Evolutionary conservation across 1,284 basidiomycete genomes (phyloP).

Genomic region (Malassezia cuniculi): DNA sequence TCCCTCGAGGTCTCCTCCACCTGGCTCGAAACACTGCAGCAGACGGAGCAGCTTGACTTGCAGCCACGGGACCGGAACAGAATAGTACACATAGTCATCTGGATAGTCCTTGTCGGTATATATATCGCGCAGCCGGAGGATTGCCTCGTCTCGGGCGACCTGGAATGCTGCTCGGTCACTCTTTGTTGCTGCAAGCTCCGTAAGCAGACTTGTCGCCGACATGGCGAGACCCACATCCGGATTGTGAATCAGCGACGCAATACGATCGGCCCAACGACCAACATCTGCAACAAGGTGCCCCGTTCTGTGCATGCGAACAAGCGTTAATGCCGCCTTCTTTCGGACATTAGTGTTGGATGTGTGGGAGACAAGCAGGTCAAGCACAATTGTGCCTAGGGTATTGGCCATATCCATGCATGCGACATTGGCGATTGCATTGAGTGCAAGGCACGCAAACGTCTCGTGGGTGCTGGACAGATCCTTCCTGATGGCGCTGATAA

Average conservation of each 20-base stretch:
- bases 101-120: conserved; percentile 79
- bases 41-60: conserved; percentile 89
- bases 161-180: too few species aligned
- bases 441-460: conserved; percentile 84
- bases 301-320: conserved; percentile 85
- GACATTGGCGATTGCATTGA: conserved; percentile 96
- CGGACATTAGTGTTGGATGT: conserved; percentile 90
- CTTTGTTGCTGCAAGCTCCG: conserved; percentile 88
- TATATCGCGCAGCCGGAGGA: conserved; percentile 48
- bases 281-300: conserved; percentile 86
- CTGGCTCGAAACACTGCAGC: conserved; percentile 90
- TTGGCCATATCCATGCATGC: conserved; percentile 98
- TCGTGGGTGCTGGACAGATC: conserved; percentile 91
- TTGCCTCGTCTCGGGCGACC: too few species aligned
- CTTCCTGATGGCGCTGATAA: conserved; percentile 95
- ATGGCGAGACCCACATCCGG: conserved; percentile 77
- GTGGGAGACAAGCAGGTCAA: conserved; percentile 84
- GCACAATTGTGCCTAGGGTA: conserved; percentile 78
- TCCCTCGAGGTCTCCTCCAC: conserved; percentile 60
- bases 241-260: conserved; percentile 89
- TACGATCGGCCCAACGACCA: conserved; percentile 85
- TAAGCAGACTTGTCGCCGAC: conserved; percentile 82
- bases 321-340: conserved; percentile 92
- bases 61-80: conserved; percentile 92
- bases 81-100: conserved; percentile 86